Conservation (phyloP, 2,329 filamentous ascomycete genomes). For the Hymenoscyphus scutula region DNA sequence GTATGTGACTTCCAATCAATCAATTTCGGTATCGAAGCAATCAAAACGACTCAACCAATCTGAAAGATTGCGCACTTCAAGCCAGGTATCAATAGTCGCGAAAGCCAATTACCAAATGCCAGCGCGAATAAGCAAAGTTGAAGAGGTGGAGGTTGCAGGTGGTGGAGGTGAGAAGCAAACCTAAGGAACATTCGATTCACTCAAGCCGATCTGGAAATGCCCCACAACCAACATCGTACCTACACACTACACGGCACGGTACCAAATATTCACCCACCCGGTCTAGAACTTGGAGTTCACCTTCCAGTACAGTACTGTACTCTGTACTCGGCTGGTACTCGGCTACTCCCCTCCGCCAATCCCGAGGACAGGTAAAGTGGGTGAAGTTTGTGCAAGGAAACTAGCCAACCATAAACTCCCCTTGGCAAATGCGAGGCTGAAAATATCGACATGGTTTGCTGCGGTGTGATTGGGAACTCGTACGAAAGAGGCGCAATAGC, state of each 20-base stretch:
- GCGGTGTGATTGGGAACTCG: conserved; percentile 1
- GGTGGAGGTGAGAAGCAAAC: neutral
- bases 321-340: no score
- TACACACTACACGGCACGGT: neutral
- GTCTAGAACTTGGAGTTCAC: neutral
- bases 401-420: neutral
- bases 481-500: neutral
- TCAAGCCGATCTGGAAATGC: neutral
- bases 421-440: neutral
- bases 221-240: neutral
- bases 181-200: neutral
- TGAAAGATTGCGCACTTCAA: neutral
- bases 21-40: neutral
- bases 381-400: neutral
- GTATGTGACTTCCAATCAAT: no score
- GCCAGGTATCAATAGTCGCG: neutral
- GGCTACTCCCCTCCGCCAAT: no score
- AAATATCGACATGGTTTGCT: neutral
- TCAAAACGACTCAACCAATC: neutral
- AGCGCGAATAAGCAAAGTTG: neutral
- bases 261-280: neutral
- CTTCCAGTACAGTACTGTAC: no score
- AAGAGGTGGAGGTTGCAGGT: neutral
- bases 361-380: no score
- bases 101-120: neutral